Evolutionary conservation across 1,284 basidiomycete genomes (phyloP).

Genomic region (Hymenochaete sp.): DNA sequence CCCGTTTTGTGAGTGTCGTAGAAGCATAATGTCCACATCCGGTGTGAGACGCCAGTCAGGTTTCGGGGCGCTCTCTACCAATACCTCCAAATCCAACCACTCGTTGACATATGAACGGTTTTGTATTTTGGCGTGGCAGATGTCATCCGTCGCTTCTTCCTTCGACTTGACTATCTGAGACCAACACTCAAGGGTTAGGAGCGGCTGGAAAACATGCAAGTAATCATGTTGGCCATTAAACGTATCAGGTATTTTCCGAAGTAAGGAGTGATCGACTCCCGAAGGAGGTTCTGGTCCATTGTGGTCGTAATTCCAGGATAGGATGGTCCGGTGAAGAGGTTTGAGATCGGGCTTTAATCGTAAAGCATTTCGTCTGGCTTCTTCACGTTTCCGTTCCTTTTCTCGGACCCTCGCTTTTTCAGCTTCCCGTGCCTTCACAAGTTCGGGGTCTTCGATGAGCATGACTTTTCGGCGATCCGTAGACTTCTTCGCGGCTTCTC

Average conservation of each 20-base stretch:
- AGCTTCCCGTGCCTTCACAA: constrained; percentile 33
- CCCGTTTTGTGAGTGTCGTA: constrained; percentile 45
- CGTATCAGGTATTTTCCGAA: constrained; percentile 48
- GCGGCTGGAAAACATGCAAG: constrained; percentile 70
- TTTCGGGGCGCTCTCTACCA: constrained; percentile 45
- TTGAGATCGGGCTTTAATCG: constrained; percentile 81
- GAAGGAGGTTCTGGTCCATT: constrained; percentile 51
- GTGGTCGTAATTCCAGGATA: constrained; percentile 84
- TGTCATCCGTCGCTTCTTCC: constrained; percentile 44
- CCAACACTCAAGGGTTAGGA: constrained; percentile 92
- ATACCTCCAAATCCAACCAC: constrained; percentile 66
- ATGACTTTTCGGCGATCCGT: constrained; percentile 62
- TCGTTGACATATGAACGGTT: constrained; percentile 61
- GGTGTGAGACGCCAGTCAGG: constrained; percentile 62
- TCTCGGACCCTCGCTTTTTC: too few relatives aligned
- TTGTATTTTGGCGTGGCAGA: constrained; percentile 49
- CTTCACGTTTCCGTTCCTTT: constrained; percentile 47
- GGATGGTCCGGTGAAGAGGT: constrained; percentile 68
- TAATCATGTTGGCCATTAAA: constrained; percentile 71
- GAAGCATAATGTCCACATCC: constrained; percentile 74
- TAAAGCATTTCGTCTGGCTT: constrained; percentile 54
- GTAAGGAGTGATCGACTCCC: constrained; percentile 29
- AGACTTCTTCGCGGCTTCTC: constrained; percentile 43
- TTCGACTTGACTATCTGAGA: constrained; percentile 77
- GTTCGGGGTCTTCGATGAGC: constrained; percentile 48